Evolutionary conservation across 1,139 yeast genomes (phyloP), one percentile per base, ranked within the genome.

Genomic region (Taphrina flavorubra): DNA sequence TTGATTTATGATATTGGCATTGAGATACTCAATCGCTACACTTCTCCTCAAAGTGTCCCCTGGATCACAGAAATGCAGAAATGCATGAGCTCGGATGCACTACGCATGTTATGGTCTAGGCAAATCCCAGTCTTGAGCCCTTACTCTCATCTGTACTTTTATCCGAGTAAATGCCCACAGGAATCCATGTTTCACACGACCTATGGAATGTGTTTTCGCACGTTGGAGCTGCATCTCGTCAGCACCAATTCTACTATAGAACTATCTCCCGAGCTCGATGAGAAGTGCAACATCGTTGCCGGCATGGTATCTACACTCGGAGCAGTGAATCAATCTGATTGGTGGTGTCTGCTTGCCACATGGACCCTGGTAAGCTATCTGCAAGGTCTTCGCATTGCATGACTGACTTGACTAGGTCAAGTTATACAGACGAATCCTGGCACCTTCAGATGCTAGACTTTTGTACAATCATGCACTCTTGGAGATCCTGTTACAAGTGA

Each of bases 201-300:
- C 13, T 49, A 49, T 7, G 53, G 6, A 20, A 1, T 49, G n/a
- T 8, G 11, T 34, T 49, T 49, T n/a, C 53, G 53, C 8, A 49
- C 36, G 1, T 34, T 49, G 31, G 53, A 49, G 4, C 36, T 49
- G 36, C 53, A 49, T 4, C 53, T 49, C 2, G 20, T 49, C n/a
- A 11, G 36, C n/a, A 2, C 36, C 34, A 8, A 49, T 20, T 36
- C 11, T 25, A 11, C 37, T 8, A 1, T 49, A 20, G 53, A 20
- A n/a, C 36, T 11, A 20, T 49, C 53, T 20, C 36, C 13, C 13
- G 53, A 6, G 3, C 53, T 49, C 53, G 53, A 49, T 8, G 36
- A 49, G 11, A 49, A 49, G 53, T 49, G 53, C 53, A 49, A 49
- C n/a, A 20, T 49, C n/a, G n/a, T 49, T n/a, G 53, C 53, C 36